phyloP scores from a whole-genome alignment of 1,284 basidiomycete genomes.

The Irpex lacteus region DNA sequence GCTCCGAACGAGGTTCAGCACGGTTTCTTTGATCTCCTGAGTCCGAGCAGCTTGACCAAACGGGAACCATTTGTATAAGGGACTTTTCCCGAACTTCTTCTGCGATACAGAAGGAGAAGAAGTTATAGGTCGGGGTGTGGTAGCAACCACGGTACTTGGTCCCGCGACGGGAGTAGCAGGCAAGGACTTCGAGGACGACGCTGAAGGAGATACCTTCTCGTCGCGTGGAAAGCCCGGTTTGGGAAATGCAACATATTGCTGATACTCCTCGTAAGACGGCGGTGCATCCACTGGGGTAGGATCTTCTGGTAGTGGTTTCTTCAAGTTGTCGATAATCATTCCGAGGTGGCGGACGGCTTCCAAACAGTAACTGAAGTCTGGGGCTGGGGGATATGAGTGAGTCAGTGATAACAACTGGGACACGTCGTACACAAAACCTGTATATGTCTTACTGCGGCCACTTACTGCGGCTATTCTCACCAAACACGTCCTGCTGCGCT shows the following conservation, averaged over 20 bases:
- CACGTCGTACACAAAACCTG: not conserved
- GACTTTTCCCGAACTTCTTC: slow-evolving; percentile 3
- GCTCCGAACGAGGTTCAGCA: slow-evolving; percentile 27
- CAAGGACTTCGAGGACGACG: not conserved
- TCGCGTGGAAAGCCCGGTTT: slow-evolving; percentile 3
- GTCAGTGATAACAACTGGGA: not conserved
- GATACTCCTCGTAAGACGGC: slow-evolving; percentile 29
- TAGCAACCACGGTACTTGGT: not conserved
- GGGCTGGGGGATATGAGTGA: not conserved
- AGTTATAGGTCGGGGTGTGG: not conserved
- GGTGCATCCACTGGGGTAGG: slow-evolving; percentile 27
- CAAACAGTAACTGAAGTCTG: too few species aligned
- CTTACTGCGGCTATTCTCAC: not conserved
- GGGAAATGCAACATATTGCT: slow-evolving; percentile 6
- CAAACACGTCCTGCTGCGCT: not conserved
- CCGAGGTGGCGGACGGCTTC: not conserved
- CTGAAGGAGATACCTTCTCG: slow-evolving; percentile 15
- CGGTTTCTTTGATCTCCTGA: slow-evolving; percentile 24
- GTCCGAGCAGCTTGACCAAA: slow-evolving; percentile 15
- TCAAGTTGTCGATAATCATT: slow-evolving; percentile 28
- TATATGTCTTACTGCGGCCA: not conserved
- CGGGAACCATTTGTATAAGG: slow-evolving; percentile 13
- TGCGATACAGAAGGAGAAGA: not conserved
- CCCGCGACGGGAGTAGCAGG: not conserved
- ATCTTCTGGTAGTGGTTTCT: slow-evolving; percentile 27